phyloP scores from a whole-genome alignment of 495 filamentous ascomycete genomes.

The Tuber melanosporum region DNA sequence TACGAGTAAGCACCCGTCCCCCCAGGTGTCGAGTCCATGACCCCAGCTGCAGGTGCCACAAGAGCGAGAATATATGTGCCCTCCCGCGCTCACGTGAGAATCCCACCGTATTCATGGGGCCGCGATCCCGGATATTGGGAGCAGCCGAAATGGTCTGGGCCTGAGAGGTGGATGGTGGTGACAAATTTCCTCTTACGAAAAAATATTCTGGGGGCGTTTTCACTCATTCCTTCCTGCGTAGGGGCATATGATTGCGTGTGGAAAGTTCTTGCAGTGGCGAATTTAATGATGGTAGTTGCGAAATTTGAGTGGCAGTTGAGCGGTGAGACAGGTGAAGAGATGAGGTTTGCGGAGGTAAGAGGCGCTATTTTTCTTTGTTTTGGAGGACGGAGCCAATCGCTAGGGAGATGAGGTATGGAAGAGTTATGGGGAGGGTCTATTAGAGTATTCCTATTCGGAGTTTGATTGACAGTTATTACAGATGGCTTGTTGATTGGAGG shows the following conservation, averaged over 20 bases:
- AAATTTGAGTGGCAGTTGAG: conserved; percentile 8
- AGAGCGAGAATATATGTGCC: conserved; percentile 48
- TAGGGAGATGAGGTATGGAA: background rate
- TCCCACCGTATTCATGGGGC: background rate
- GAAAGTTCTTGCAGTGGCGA: conserved; percentile 16
- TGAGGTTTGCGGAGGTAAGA: background rate
- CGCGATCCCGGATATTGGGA: conserved; percentile 18
- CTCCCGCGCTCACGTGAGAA: conserved; percentile 34
- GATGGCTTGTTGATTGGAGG: too few species aligned
- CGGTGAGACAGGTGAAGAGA: conserved; percentile 6
- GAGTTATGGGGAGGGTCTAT: too few species aligned
- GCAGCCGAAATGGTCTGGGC: conserved; percentile 22
- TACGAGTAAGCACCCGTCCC: background rate
- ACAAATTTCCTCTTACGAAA: conserved; percentile 22
- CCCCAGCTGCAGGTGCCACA: conserved; percentile 47
- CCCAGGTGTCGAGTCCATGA: conserved; percentile 38
- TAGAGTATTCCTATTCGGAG: too few species aligned
- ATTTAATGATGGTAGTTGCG: conserved; percentile 14
- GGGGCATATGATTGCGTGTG: conserved; percentile 20
- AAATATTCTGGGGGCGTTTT: background rate
- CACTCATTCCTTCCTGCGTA: conserved; percentile 16
- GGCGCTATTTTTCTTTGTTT: conserved; percentile 19
- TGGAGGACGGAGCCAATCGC: conserved; percentile 15
- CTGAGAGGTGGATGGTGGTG: conserved; percentile 11
- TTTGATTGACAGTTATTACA: too few species aligned